Evolutionary conservation across 2,329 filamentous ascomycete genomes (phyloP), one percentile per base, ranked within the genome.

Genomic region (Nemania sp.): DNA sequence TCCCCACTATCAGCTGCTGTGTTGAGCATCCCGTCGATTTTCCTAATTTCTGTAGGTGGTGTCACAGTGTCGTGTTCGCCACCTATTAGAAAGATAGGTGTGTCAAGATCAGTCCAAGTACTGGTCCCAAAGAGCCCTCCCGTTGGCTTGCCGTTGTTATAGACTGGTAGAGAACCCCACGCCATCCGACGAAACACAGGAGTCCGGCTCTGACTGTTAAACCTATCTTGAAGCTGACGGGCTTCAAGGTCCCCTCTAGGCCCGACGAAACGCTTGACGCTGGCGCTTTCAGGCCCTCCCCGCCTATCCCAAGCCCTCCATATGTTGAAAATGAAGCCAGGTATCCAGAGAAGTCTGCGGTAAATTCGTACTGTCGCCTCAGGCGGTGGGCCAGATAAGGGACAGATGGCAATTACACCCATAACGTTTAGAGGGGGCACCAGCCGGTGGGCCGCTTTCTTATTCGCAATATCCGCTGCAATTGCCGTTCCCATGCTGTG

Each of bases 401-500:
- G 94, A 65, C 92, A 97, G 21, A 98, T 88, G 2, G 87, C 91
- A 32, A 97, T 80, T 6, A 97, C 73, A 0, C 91, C 92, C 48
- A 87, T 77, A n/a, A 96, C 83, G 69, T 90, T 80, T 10, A 87
- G 75, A 34, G 84, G 79, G n/a, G 91, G 69, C 1, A 78, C 73
- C 25, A 80, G 79, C 20, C 75, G 78, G 60, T 87, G 78, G 1
- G 81, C 75, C 1, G 63, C 72, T 67, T 75, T 79, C 61, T 63
- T 77, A 67, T 65, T 81, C 10, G 91, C 88, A 53, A 98, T 79
- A 15, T 89, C 78, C 25, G 90, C 88, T 5, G 89, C 86, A 18
- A 97, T 79, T 2, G 90, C 90, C 60, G 90, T 92, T 6, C 95
- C 95, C 85, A 97, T 90, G 73, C 92, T 97, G 72, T 99, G 95